Evolutionary conservation across 2,329 filamentous ascomycete genomes (phyloP), one percentile per base, ranked within the genome.

Genomic region (Nannizziopsis barbatae): DNA sequence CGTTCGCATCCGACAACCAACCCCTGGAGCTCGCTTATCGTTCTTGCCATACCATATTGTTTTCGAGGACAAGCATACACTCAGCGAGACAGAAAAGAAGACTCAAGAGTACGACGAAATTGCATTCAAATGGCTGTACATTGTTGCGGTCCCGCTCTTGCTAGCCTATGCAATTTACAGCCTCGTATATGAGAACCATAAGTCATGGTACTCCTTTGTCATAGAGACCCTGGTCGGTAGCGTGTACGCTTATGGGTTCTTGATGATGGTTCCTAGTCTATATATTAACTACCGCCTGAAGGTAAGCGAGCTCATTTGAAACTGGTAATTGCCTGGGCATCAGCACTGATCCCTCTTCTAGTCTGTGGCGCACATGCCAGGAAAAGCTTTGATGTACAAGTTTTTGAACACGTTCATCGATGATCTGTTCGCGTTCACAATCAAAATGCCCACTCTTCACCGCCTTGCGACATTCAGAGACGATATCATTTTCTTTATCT

Each of bases 211-310:
- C 71, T 92, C 84, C 38, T 98, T 89, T 73, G 76, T 93, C 65
- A 94, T 98, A 64, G 81, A 92, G 18, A 96, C 90, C 0, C 80
- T 98, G 8, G 92, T 98, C 17, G 92, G 89, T 9, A 90, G 84
- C 38, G 92, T 98, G 45, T 98, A 98, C 65, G 89, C 92, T 0
- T 98, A 98, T 64, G 92, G 92, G 3, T 98, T 98, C 75, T 72
- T 98, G 53, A 95, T 98, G 88, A 98, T 98, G 92, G 84, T 98
- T 7, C 92, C 92, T 11, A 84, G 81, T 51, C 75, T 98, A 31
- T 98, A 96, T 73, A 98, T 98, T 79, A 98, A 98, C 76, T 98
- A 98, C 74, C 83, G 90, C 10, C 79, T 98, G 57, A 95, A 90
- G 76, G 84, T 81, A 51, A 45, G 65, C 56, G 11, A 38, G 17